These are phyloP conservation scores for Hyaloscypha variabilis DNA, from an alignment of 495 filamentous ascomycete genomes.

Conservation along the genomic window DNA sequence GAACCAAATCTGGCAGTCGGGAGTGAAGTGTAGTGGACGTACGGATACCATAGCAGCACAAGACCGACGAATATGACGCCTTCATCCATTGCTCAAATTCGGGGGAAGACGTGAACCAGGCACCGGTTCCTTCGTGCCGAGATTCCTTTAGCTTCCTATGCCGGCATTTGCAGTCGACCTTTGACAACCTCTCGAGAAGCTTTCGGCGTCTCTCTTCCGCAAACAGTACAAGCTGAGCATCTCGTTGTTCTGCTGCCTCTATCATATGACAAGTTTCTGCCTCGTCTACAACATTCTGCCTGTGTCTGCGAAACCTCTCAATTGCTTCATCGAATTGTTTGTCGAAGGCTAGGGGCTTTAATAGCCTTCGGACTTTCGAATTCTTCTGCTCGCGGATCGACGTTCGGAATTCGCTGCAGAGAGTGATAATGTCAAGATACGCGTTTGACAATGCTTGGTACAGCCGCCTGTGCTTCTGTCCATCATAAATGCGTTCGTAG, in stretches of 20 bases:
- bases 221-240: background rate
- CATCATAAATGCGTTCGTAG: slow-evolving; percentile 17
- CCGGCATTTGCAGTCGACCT: slow-evolving; percentile 16
- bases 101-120: slow-evolving; percentile 2
- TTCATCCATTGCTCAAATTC: slow-evolving; percentile 12
- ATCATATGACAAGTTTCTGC: slow-evolving; percentile 32
- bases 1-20: background rate
- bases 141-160: slow-evolving; percentile 17
- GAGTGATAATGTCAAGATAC: slow-evolving; percentile 44
- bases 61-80: slow-evolving; percentile 8
- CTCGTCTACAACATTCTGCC: slow-evolving; percentile 35
- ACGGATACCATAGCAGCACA: slow-evolving; percentile 36
- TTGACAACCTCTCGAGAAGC: slow-evolving; percentile 22
- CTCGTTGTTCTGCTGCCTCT: slow-evolving; percentile 12
- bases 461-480: slow-evolving; percentile 35
- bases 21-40: background rate
- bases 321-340: slow-evolving; percentile 32
- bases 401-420: slow-evolving; percentile 39
- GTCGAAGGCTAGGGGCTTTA: slow-evolving; percentile 26
- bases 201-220: slow-evolving; percentile 13
- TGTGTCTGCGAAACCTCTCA: slow-evolving; percentile 31
- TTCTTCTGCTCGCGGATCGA: slow-evolving; percentile 33
- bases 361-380: slow-evolving; percentile 15
- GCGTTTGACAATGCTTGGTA: slow-evolving; percentile 35
- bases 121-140: slow-evolving; percentile 22